Conservation (phyloP, 2,329 filamentous ascomycete species). For the Neofusicoccum umdonicola region DNA sequence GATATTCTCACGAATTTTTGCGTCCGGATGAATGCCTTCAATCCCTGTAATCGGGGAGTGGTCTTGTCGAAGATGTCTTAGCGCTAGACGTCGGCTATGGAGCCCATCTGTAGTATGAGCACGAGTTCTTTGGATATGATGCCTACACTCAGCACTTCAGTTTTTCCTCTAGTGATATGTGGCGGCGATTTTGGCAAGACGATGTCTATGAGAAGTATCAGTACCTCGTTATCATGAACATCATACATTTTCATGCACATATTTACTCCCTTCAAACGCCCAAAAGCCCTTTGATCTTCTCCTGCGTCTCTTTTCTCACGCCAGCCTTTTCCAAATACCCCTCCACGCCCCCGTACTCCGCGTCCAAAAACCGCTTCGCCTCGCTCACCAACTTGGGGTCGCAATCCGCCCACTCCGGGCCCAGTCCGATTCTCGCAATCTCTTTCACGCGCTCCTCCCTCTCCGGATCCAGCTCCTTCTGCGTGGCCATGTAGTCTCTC, state of each 20-base stretch:
- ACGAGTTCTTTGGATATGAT: no score
- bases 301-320: slow-evolving; percentile 36
- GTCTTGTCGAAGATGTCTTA: no score
- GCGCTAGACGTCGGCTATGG: no score
- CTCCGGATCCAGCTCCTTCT: slow-evolving; percentile 59
- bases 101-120: no score
- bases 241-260: neutral
- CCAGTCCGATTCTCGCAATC: slow-evolving; percentile 67
- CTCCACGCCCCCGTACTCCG: slow-evolving; percentile 64
- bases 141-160: no score
- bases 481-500: slow-evolving; percentile 69
- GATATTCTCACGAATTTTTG: no score
- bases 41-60: no score
- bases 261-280: neutral
- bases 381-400: slow-evolving; percentile 58
- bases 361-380: slow-evolving; percentile 58
- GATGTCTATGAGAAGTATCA: no score
- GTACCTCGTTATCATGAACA: no score
- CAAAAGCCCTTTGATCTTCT: slow-evolving; percentile 34
- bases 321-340: slow-evolving; percentile 65
- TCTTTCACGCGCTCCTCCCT: slow-evolving; percentile 64
- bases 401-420: slow-evolving; percentile 49
- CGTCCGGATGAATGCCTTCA: no score
- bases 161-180: no score
- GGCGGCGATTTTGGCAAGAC: no score